Conservation (phyloP, 2,329 filamentous ascomycete genomes). For the Apiospora rasikravindrae region DNA sequence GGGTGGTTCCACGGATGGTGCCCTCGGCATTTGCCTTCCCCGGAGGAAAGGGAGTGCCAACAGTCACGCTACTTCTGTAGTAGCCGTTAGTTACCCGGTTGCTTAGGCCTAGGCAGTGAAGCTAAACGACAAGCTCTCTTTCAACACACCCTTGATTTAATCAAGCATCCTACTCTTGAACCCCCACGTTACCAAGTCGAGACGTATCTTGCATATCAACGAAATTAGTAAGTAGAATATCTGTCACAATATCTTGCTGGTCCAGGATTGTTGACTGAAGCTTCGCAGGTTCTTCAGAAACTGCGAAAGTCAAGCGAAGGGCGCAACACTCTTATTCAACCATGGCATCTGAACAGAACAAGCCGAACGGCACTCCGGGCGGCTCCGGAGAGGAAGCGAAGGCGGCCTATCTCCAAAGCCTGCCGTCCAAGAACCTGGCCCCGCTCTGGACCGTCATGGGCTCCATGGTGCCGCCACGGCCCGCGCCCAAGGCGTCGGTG, state of each 20-base stretch:
- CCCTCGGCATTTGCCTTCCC: not conserved
- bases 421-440: conserved; percentile 7
- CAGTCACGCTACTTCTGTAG: not conserved
- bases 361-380: not conserved
- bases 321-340: too few species aligned
- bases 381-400: not conserved
- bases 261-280: too few species aligned
- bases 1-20: not conserved
- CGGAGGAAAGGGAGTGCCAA: not conserved
- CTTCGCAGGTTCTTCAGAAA: too few species aligned
- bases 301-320: too few species aligned
- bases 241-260: too few species aligned
- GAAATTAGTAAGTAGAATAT: too few species aligned
- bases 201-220: too few species aligned
- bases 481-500: conserved; percentile 47
- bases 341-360: not conserved
- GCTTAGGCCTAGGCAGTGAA: not conserved
- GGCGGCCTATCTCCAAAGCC: conserved; percentile 13
- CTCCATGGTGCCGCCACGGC: conserved; percentile 41
- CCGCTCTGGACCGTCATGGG: conserved; percentile 21
- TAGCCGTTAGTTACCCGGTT: not conserved
- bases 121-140: not conserved
- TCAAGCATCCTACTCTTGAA: not conserved
- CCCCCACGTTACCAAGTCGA: too few species aligned
- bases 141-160: not conserved